Evolutionary conservation across 2,329 filamentous ascomycete species (phyloP), one percentile per base, ranked within the genome.

Genomic region (Fusarium chlamydosporum): DNA sequence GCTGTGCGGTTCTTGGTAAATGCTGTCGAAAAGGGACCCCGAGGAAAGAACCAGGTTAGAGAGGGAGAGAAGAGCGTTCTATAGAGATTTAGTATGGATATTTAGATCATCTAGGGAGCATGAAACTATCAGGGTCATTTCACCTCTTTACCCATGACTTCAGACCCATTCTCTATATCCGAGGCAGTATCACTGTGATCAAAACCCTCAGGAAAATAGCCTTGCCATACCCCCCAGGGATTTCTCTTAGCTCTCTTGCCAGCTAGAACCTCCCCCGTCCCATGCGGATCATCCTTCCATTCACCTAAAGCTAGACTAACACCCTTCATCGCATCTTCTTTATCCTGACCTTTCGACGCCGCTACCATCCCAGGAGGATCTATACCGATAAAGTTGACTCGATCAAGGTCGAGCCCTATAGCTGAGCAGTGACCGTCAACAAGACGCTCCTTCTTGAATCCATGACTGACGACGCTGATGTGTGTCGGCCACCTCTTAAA

Each of bases 381-480:
- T 51, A 92, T 86, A 0, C 91, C 91, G 8, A 91, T 70, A 55
- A 88, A 91, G 0, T 46, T 51, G 1, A 88, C 81, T 2, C 77
- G 76, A 0, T 80, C 72, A 1, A 79, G 60, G 0, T 85, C 82
- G 52, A 86, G 88, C 0, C 84, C 83, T n/a, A 93, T 80, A 15
- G 90, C 89, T 7, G 77, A 79, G 68, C 89, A 88, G 79, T 94
- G 91, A 4, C 85, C 83, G 31, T 89, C 84, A 50, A 90, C 78
- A 26, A 93, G 86, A 2, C 91, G 84, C 10, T 79, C 75, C 16
- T 82, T 81, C 77, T 94, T 94, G 79, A 94, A 94, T 7, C 79
- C 86, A 74, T 93, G 90, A 69, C 89, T 90, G 40, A 93, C 81
- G 20, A 93, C 81, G 18, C 87, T 91, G 16, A 93, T 74, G 7